Conservation (phyloP, 192 early-diverging fungal genomes). For the Coemansia sp. region DNA sequence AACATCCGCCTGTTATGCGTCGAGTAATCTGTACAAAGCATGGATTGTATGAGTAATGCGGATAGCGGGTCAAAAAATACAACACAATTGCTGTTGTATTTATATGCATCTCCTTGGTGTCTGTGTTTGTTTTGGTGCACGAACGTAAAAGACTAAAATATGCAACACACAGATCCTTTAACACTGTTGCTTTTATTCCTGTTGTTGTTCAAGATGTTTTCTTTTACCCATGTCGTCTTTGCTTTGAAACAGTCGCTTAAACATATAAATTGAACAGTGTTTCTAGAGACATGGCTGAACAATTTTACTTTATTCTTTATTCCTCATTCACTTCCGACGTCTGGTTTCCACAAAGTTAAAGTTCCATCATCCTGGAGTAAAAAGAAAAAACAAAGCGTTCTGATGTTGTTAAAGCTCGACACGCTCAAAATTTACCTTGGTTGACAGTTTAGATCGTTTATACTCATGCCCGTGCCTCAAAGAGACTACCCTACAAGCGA, state of each 20-base stretch:
- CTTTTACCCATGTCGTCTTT: neutral
- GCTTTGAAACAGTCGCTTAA: neutral
- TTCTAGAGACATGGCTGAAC: neutral
- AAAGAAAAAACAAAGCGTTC: neutral
- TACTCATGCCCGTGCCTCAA: constrained; percentile 1
- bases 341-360: too few relatives aligned
- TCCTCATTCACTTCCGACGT: neutral
- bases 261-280: neutral
- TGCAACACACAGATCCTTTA: neutral
- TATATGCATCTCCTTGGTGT: constrained; percentile 1
- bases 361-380: neutral
- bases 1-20: constrained; percentile 4
- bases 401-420: neutral
- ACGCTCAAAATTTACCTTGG: constrained; percentile 1
- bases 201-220: neutral
- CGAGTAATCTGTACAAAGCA: neutral
- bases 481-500: constrained; percentile 41
- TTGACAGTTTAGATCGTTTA: neutral
- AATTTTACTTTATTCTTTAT: neutral
- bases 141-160: neutral
- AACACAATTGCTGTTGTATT: constrained; percentile 1
- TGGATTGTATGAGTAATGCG: neutral
- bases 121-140: constrained; percentile 4
- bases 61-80: neutral
- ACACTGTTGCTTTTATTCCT: neutral